phyloP scores from a whole-genome alignment of 2,329 filamentous ascomycete species.

The Fusarium clavum region DNA sequence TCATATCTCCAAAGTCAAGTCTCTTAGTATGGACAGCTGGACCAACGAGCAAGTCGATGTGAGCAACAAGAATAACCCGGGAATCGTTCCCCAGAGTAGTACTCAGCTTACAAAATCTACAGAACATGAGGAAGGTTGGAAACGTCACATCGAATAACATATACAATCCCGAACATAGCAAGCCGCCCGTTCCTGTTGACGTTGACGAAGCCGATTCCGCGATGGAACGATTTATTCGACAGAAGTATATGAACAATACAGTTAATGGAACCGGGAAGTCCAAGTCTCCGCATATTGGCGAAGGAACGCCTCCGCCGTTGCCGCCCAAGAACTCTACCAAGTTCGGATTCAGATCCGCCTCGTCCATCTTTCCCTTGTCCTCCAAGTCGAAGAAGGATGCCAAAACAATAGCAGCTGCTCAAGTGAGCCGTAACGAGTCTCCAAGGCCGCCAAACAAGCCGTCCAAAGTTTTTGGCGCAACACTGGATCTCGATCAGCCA shows the following conservation, averaged over 20 bases:
- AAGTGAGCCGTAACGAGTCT: slow-evolving; percentile 48
- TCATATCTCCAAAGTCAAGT: slow-evolving; percentile 99
- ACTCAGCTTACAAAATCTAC: slow-evolving; percentile 33
- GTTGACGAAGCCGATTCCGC: slow-evolving; percentile 91
- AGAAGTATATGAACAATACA: slow-evolving; percentile 83
- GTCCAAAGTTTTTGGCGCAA: slow-evolving; percentile 76
- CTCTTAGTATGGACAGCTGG: slow-evolving; percentile 98
- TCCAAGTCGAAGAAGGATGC: slow-evolving; percentile 69
- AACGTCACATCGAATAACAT: slow-evolving; percentile 87
- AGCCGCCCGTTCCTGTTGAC: slow-evolving; percentile 87
- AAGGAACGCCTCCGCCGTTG: slow-evolving; percentile 68
- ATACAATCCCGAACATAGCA: slow-evolving; percentile 88
- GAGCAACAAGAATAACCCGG: slow-evolving; percentile 50
- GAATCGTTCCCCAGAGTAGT: not conserved
- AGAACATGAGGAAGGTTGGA: slow-evolving; percentile 96
- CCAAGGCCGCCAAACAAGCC: slow-evolving; percentile 69
- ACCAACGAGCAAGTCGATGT: slow-evolving; percentile 96
- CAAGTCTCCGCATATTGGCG: slow-evolving; percentile 58
- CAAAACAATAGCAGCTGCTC: slow-evolving; percentile 47
- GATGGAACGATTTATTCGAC: slow-evolving; percentile 94
- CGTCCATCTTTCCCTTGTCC: slow-evolving; percentile 75
- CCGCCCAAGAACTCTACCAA: slow-evolving; percentile 74
- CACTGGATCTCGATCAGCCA: slow-evolving; percentile 64
- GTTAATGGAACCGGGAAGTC: slow-evolving; percentile 54
- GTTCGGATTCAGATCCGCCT: slow-evolving; percentile 68